Conservation (phyloP, 148 eudicot species). For the Oxyria digyna region DNA sequence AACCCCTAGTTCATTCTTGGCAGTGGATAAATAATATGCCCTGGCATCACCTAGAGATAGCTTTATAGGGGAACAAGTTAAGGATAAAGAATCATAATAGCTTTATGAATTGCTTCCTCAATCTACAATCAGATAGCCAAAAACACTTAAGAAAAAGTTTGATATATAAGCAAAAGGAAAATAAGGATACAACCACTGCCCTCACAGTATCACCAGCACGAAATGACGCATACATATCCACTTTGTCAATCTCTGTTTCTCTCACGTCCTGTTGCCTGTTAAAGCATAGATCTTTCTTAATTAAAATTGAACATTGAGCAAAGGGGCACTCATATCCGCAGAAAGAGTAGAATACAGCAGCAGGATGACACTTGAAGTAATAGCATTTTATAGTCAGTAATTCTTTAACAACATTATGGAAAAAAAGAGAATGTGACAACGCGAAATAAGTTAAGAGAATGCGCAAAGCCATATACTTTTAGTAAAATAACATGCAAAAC, state of each 20-base stretch:
- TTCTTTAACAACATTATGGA: not conserved
- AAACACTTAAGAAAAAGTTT: not conserved
- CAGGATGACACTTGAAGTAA: not conserved
- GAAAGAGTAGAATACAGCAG: not conserved
- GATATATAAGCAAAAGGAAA: not conserved
- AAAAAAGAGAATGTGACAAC: not conserved
- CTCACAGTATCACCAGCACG: conserved; percentile 85
- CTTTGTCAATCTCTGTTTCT: conserved; percentile 98
- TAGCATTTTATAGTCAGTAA: not conserved
- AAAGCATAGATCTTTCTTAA: not conserved
- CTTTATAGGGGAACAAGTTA: conserved; percentile 29
- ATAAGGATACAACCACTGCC: conserved; percentile 88
- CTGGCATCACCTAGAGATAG: conserved; percentile 97
- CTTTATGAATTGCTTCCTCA: not conserved
- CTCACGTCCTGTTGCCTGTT: conserved; percentile 97
- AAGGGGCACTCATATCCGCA: not conserved
- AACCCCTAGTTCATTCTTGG: conserved; percentile 89
- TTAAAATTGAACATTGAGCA: not conserved
- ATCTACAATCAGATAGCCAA: not conserved
- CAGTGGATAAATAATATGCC: conserved; percentile 90
- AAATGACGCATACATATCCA: conserved; percentile 82
- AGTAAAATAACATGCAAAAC: not conserved
- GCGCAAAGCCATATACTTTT: not conserved
- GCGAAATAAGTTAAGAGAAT: not conserved
- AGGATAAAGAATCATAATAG: conserved; percentile 17